These are phyloP conservation scores for Olyra latifolia DNA, from an alignment of 176 grass and related monocot species.

Conservation along the genomic window DNA sequence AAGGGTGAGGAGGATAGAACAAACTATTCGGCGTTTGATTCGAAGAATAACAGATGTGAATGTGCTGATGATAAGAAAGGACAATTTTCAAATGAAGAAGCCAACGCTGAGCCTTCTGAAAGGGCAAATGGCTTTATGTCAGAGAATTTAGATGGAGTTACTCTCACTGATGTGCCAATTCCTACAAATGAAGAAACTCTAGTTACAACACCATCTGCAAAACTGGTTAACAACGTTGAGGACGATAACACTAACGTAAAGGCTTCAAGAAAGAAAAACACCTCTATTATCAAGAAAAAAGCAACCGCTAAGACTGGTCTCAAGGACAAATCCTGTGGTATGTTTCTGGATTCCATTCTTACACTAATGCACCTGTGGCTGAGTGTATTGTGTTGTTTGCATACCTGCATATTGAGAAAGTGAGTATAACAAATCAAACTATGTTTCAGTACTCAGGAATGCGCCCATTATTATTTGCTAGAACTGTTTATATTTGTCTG, in stretches of 20 bases:
- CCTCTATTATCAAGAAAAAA: conserved; percentile 30
- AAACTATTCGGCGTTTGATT: conserved; percentile 26
- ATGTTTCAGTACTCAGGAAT: conserved; percentile 20
- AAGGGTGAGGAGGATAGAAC: conserved; percentile 19
- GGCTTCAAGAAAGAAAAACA: conserved; percentile 36
- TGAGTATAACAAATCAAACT: conserved; percentile 13
- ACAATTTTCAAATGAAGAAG: conserved; percentile 4
- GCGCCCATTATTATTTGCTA: not conserved
- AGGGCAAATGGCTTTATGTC: not conserved
- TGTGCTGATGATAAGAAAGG: conserved; percentile 29
- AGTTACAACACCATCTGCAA: conserved; percentile 26
- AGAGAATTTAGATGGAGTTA: conserved; percentile 11
- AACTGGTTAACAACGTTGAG: conserved; percentile 14
- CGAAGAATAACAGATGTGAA: conserved; percentile 11
- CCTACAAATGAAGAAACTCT: conserved; percentile 24
- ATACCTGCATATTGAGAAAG: conserved; percentile 30
- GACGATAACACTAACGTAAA: not conserved
- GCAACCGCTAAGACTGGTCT: conserved; percentile 23
- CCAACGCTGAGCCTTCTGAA: conserved; percentile 16
- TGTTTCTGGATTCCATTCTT: conserved; percentile 25
- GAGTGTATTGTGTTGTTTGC: conserved; percentile 14
- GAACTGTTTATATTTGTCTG: not conserved
- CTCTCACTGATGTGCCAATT: not conserved
- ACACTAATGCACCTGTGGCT: conserved; percentile 10
- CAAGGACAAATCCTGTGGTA: conserved; percentile 46